Conservation (phyloP, 176 grass and related monocot species). For the Oryza coarctata region DNA sequence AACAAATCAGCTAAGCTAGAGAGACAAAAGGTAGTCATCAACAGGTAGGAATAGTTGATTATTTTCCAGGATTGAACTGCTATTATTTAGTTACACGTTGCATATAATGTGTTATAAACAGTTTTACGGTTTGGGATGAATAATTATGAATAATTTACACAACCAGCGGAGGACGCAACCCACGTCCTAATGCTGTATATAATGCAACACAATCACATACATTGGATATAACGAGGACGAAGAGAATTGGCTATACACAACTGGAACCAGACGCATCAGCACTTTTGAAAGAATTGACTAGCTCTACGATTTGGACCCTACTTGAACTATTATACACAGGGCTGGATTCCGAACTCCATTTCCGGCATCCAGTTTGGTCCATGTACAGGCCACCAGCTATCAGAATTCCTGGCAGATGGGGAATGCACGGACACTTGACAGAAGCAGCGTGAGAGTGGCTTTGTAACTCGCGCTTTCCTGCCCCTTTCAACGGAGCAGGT, state of each 20-base stretch:
- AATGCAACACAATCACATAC: constrained; percentile 16
- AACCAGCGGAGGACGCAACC: not conserved
- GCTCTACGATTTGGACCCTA: constrained; percentile 54
- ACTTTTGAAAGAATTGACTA: constrained; percentile 50
- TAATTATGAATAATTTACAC: not conserved
- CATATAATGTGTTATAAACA: not conserved
- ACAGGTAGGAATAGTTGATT: not conserved
- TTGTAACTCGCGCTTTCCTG: constrained; percentile 27
- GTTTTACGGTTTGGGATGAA: not conserved
- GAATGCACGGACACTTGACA: constrained; percentile 66
- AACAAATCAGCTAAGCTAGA: not conserved
- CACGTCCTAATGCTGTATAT: constrained; percentile 26
- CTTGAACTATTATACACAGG: constrained; percentile 59
- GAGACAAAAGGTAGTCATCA: not conserved
- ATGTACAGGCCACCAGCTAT: constrained; percentile 53
- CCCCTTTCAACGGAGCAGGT: constrained; percentile 42
- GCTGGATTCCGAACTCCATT: constrained; percentile 53
- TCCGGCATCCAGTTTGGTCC: constrained; percentile 51
- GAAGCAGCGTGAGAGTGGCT: constrained; percentile 38
- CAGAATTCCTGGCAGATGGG: constrained; percentile 53
- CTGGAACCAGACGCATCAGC: constrained; percentile 33
- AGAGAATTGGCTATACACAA: constrained; percentile 43
- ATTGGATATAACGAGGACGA: not conserved
- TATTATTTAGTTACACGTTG: not conserved
- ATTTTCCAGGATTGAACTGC: not conserved